Evolutionary conservation across 1,284 basidiomycete genomes (phyloP), one percentile per base, ranked within the genome.

Genomic region (Coniferiporia sulphurascens): DNA sequence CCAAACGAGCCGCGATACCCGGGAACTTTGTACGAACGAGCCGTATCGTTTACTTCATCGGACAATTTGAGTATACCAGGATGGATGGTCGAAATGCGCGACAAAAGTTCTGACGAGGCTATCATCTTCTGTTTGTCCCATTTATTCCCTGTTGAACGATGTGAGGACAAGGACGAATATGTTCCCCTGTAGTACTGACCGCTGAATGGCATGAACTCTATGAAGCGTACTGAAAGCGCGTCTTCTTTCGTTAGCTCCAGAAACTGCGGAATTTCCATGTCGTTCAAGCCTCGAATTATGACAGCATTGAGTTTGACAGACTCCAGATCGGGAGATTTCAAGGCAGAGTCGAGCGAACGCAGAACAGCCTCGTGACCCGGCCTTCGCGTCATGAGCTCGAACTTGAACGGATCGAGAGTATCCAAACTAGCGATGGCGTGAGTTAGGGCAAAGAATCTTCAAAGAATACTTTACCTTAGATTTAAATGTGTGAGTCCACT

Each of bases 181-280:
- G 4, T 17, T 6, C 9, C 38, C 21, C 15, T 5, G 17, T 10
- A 43, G 15, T 52, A 69, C 72, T 66, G 65, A 88, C 88, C 91
- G 68, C 86, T 88, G 69, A 95, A 95, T 7, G 93, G 93, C 93
- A 95, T 95, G 70, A 93, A 95, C 71, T 94, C 92, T 61, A 95
- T 95, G 71, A 95, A 93, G 17, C 93, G 84, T 21, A 94, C 83
- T 46, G 84, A 89, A 45, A 94, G 71, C 2, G 75, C 72, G 58
- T 77, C 76, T 49, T 87, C 73, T 66, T 46, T 55, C n/a, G 19
- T 92, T 71, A 93, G 76, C 64, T 86, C 82, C 22, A 93, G 82
- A 68, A 95, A 95, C 61, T 90, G 85, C 3, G 84, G 70, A 1
- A 93, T 76, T 71, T 95, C 92, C 13, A 76, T 69, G 67, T 94